phyloP scores from a whole-genome alignment of 139 green algal genomes.

The Limnomonas spitsbergensis region DNA sequence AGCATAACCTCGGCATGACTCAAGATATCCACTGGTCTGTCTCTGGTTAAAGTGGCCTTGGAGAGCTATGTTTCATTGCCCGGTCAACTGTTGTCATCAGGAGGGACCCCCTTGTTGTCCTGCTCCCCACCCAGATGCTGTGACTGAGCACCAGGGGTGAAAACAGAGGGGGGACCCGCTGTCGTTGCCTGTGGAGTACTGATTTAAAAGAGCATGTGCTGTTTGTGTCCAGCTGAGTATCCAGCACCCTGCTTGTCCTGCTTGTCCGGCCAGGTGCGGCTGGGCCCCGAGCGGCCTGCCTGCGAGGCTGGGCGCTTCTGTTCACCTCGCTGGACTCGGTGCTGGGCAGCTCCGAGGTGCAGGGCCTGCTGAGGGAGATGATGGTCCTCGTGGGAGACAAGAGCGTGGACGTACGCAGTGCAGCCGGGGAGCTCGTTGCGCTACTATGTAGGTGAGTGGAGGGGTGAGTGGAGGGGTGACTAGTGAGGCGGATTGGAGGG shows the following conservation, averaged over 20 bases:
- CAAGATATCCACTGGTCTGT: too few relatives aligned
- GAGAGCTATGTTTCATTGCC: too few relatives aligned
- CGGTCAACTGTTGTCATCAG: too few relatives aligned
- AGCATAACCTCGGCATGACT: too few relatives aligned
- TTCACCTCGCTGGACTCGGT: constrained; percentile 51
- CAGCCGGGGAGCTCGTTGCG: constrained; percentile 64
- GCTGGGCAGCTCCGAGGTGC: constrained; percentile 32
- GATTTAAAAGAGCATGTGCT: too few relatives aligned
- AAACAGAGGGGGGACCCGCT: background rate
- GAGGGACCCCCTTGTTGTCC: too few relatives aligned
- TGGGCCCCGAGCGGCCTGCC: constrained; percentile 32
- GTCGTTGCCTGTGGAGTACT: too few relatives aligned
- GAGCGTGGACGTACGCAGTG: constrained; percentile 19
- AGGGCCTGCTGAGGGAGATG: constrained; percentile 40
- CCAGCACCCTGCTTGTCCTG: too few relatives aligned
- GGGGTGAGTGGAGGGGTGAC: background rate
- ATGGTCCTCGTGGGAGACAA: constrained; percentile 37
- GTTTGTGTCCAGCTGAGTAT: too few relatives aligned
- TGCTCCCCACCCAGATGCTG: too few relatives aligned
- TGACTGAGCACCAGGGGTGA: background rate
- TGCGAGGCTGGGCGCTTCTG: constrained; percentile 67
- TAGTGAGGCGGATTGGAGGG: constrained; percentile 8
- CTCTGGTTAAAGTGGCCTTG: too few relatives aligned
- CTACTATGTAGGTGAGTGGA: constrained; percentile 55
- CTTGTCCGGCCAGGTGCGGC: background rate